Conservation (phyloP, 139 green algal genomes). For the Chlamydomonas sp. region DNA sequence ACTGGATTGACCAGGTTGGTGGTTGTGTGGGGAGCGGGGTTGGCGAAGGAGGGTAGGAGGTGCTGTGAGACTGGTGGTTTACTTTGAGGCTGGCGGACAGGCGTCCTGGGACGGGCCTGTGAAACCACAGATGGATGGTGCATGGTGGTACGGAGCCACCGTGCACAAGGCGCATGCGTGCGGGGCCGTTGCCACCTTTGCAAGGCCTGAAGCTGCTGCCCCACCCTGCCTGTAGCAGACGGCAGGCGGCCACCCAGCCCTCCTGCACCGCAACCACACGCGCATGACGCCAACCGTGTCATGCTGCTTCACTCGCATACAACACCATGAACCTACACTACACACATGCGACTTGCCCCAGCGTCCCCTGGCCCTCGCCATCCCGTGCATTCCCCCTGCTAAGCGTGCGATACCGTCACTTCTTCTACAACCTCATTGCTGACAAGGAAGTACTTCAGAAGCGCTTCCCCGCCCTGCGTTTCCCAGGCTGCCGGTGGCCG, state of each 20-base stretch:
- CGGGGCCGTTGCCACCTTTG: background rate
- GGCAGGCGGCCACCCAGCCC: no score
- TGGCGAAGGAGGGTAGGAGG: background rate
- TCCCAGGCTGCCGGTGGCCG: constrained; percentile 11
- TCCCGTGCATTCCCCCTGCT: constrained; percentile 34
- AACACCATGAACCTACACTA: no score
- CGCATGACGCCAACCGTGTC: no score
- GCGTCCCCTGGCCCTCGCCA: no score
- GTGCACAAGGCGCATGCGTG: background rate
- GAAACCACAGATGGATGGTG: background rate
- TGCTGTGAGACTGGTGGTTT: background rate
- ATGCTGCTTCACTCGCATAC: no score
- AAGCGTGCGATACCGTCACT: constrained; percentile 48
- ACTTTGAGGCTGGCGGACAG: background rate
- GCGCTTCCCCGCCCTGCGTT: background rate
- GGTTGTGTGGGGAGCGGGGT: background rate
- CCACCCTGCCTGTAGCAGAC: no score
- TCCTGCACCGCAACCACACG: no score
- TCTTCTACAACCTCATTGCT: background rate
- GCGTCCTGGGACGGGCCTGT: background rate
- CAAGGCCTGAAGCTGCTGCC: no score
- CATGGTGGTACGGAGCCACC: background rate
- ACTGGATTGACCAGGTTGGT: constrained; percentile 43
- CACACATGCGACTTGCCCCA: no score
- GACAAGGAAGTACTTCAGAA: background rate